Percentiles rank a stretch among this genome's conserved stretches.
These are phyloP conservation scores for Linanthus parryae DNA, from an alignment of 148 eudicot species.

Conservation along the genomic window DNA sequence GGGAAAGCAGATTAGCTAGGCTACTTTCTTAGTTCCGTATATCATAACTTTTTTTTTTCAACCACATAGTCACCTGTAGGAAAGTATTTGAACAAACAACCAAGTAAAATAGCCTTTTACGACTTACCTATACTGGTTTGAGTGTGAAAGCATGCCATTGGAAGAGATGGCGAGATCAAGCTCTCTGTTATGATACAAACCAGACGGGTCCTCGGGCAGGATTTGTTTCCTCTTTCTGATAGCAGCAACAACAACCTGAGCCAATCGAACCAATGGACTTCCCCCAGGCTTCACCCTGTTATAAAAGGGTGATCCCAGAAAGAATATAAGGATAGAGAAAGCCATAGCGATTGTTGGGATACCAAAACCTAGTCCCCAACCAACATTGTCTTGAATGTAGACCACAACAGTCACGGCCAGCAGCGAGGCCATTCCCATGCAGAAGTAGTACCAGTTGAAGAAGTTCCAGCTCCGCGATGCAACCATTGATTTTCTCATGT, in stretches of 20 bases:
- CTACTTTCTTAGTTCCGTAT: too few species aligned
- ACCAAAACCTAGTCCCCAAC: conserved; percentile 66
- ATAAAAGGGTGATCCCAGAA: conserved; percentile 39
- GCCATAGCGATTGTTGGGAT: conserved; percentile 58
- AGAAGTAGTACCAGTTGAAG: conserved; percentile 52
- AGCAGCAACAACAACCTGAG: conserved; percentile 48
- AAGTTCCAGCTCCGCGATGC: conserved; percentile 41
- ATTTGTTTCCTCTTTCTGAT: conserved; percentile 36
- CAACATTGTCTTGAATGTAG: conserved; percentile 54
- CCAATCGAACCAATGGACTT: conserved; percentile 45
- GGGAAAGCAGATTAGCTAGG: too few species aligned
- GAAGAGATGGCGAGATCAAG: conserved; percentile 40
- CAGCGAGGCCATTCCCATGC: conserved; percentile 44
- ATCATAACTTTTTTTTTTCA: too few species aligned
- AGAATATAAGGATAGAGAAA: conserved; percentile 32
- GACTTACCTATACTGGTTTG: conserved; percentile 54
- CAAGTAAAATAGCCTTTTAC: too few species aligned
- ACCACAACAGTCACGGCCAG: conserved; percentile 48
- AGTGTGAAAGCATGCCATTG: conserved; percentile 50
- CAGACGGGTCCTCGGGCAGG: conserved; percentile 18
- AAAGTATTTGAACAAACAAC: too few species aligned
- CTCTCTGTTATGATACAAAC: conserved; percentile 36
- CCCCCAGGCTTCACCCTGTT: conserved; percentile 44
- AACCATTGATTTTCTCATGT: conserved; percentile 34
- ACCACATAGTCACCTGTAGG: too few species aligned